Evolutionary conservation across 1,284 basidiomycete species (phyloP).

Genomic region (Moesziomyces globuligerus): DNA sequence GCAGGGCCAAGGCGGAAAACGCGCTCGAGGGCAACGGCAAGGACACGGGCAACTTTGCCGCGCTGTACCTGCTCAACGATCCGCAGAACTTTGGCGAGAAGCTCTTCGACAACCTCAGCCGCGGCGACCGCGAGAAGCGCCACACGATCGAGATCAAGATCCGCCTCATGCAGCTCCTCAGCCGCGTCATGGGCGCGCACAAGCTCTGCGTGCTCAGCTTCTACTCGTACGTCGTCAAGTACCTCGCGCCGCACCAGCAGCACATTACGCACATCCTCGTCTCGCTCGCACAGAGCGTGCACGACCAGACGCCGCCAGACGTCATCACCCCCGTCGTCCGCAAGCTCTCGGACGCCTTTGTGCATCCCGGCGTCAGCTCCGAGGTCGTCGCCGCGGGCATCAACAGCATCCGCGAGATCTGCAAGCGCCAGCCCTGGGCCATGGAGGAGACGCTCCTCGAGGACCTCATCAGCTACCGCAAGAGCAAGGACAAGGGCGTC

Average conservation of each 20-base stretch:
- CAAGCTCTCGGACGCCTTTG: constrained; percentile 94
- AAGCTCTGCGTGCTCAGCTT: constrained; percentile 94
- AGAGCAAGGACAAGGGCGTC: constrained; percentile 93
- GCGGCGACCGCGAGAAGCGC: constrained; percentile 81
- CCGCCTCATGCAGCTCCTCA: constrained; percentile 94
- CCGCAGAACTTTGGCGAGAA: constrained; percentile 96
- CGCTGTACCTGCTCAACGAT: constrained; percentile 91
- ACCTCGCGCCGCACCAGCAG: constrained; percentile 91
- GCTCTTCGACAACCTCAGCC: constrained; percentile 85
- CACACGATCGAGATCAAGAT: constrained; percentile 93
- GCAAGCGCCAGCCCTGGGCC: constrained; percentile 88
- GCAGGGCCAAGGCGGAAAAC: constrained; percentile 47
- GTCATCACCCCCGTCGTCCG: constrained; percentile 86
- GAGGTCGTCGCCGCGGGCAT: constrained; percentile 96
- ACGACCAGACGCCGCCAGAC: constrained; percentile 94
- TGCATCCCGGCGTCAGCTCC: constrained; percentile 94
- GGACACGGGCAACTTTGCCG: constrained; percentile 79
- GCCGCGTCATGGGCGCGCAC: constrained; percentile 92
- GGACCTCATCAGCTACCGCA: constrained; percentile 92
- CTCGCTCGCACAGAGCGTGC: constrained; percentile 92
- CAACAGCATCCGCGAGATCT: constrained; percentile 93
- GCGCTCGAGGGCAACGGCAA: constrained; percentile 39
- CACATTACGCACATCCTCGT: constrained; percentile 94
- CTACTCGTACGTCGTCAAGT: constrained; percentile 93
- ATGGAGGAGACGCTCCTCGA: constrained; percentile 93